Percentiles rank a stretch among this genome's conserved stretches.
These are phyloP conservation scores for Meredithiella fracta DNA, from an alignment of 2,329 filamentous ascomycete genomes.

Conservation along the genomic window DNA sequence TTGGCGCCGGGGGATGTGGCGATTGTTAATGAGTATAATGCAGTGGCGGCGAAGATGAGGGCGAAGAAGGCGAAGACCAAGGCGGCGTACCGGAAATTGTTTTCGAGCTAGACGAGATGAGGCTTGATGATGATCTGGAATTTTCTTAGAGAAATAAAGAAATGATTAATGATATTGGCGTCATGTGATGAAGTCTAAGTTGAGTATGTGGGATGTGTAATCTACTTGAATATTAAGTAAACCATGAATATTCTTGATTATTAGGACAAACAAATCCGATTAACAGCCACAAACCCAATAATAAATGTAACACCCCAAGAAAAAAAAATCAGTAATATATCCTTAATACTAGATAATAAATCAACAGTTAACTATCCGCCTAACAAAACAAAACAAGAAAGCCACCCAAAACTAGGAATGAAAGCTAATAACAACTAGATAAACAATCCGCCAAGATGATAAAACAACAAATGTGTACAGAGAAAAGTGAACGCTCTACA, in stretches of 20 bases:
- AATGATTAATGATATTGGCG: background rate
- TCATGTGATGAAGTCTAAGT: no score
- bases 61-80: conserved; percentile 75
- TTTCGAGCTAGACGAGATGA: conserved; percentile 25
- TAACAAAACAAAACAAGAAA: background rate
- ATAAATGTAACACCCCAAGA: background rate
- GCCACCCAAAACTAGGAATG: conserved; percentile 1
- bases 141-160: background rate
- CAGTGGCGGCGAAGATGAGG: conserved; percentile 60
- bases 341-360: background rate
- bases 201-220: no score
- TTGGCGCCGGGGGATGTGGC: conserved; percentile 60
- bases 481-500: background rate
- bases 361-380: no score
- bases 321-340: background rate
- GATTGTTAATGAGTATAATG: conserved; percentile 55
- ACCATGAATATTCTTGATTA: no score
- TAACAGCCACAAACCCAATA: background rate
- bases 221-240: no score
- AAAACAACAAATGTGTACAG: background rate
- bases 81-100: conserved; percentile 85
- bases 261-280: conserved; percentile 5
- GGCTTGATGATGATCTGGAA: background rate
- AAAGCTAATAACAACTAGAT: background rate
- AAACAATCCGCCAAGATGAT: background rate